Evolutionary conservation across 345 rosid genomes (phyloP), one percentile per base, ranked within the genome.

Genomic region (Syzygium jambos): DNA sequence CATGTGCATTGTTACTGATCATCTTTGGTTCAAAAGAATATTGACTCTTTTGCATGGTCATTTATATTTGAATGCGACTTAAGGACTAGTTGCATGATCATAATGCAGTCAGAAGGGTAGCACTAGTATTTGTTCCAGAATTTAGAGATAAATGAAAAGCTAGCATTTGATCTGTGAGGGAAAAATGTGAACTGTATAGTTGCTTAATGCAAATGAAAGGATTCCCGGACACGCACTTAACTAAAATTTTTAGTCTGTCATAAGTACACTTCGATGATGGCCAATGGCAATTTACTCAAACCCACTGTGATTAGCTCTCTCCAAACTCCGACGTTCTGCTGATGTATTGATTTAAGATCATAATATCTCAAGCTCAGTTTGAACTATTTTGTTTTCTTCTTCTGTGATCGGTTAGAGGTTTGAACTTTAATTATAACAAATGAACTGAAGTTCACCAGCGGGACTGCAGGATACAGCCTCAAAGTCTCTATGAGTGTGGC

Each of bases 401-500:
- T 61, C 25, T 12, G 34, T 61, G 68, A 27, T n/a, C 0, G 34
- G 68, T 61, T 25, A 13, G 68, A 61, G 68, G 14, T 61, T 61
- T 61, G 9, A 1, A n/a, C 68, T 27, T 38, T 14, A 85, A 9
- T 51, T 51, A 19, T 59, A 12, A 52, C 52, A 27, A 3, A 53
- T n/a, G 49, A 15, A 17, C 22, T 21, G 49, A 52, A 29, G 19
- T 17, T 87, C 94, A 93, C 97, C 91, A 91, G 52, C 19, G 97
- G 99, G 15, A 92, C 93, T 12, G 93, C 87, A 89, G 97, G 97
- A 88, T 94, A 93, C 11, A 96, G 91, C 89, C 98, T 91, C 89
- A 95, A 88, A 85, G 98, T 95, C 92, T 96, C 99, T 17, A 96
- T 89, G 86, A 96, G 90, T 11, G 96, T 88, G 41, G 98, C 97